Base-by-base conservation (phyloP, 2,329 filamentous ascomycete genomes). In the Colletotrichum sp. region DNA sequence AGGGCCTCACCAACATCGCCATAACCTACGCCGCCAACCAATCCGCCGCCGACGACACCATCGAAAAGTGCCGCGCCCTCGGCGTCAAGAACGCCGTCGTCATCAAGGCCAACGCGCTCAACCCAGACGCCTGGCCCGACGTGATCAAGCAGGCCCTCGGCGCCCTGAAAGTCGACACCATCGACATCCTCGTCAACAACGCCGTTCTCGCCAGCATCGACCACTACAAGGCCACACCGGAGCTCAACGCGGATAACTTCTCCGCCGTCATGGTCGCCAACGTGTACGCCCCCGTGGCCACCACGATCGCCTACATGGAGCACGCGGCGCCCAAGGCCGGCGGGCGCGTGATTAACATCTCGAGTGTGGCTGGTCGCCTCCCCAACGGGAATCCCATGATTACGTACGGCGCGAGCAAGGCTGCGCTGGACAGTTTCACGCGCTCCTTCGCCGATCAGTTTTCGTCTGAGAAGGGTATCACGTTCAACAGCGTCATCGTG, bases 281-380 rank as follows among this genome's bases (percentile, higher is more conserved):
- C n/a, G 64, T 69, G 10, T 68, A 68, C 21, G 30, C 26, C 7
- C 69, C 70, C 2, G 78, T 84, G 59, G 82, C 84, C 4, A 78
- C 85, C 2, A 83, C 81, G 0, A 68, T 84, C 39, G 80, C 81
- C 0, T 79, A 79, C 4, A 57, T 82, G 4, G 81, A 82, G 1
- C 76, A 84, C 55, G 75, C 85, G 2, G 61, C 70, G 18, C 83
- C 82, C 71, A 80, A 81, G 68, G 78, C 68, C 2, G 81, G 82
- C 3, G 82, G 83, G 0, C 82, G 84, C 0, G 81, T 85, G 3
- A 78, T 85, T 16, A 80, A 81, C 26, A 78, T 85, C 5, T 84
- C 83, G 1, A 82, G 82, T 0, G 79, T 84, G 0, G 39, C 59
- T 1, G 14, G 36, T 3, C 18, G 24, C 28, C 4, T 16, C 8